These are phyloP conservation scores for Lactarius sanguifluus DNA, from an alignment of 768 basidiomycete species.

Conservation along the genomic window DNA sequence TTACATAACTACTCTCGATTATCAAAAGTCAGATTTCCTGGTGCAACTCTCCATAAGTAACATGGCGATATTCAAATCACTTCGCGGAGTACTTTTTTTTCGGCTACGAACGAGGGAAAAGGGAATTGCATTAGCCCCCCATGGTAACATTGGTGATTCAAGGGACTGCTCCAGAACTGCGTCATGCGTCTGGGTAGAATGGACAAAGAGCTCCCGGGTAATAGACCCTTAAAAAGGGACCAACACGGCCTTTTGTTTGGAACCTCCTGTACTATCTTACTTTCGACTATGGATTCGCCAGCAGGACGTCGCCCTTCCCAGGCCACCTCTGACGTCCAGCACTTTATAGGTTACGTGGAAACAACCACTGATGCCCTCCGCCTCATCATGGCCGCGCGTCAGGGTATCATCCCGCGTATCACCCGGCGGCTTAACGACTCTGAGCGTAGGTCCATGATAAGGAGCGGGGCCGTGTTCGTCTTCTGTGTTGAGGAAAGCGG, in stretches of 20 bases:
- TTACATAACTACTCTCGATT: slow-evolving; percentile 24
- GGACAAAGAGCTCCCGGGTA: slow-evolving; percentile 21
- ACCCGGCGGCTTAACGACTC: slow-evolving; percentile 82
- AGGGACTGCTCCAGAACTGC: slow-evolving; percentile 21
- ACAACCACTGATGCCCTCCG: slow-evolving; percentile 79
- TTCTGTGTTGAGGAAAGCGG: slow-evolving; percentile 88
- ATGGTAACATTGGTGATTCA: slow-evolving; percentile 17
- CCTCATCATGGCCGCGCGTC: slow-evolving; percentile 77
- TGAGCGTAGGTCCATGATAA: slow-evolving; percentile 58
- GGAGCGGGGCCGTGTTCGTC: slow-evolving; percentile 72
- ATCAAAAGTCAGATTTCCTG: slow-evolving; percentile 12
- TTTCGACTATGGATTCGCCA: slow-evolving; percentile 16
- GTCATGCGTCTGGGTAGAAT: slow-evolving; percentile 24
- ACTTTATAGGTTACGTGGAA: slow-evolving; percentile 79
- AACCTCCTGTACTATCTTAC: slow-evolving; percentile 22
- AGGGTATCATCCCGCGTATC: slow-evolving; percentile 77
- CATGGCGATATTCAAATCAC: slow-evolving; percentile 16
- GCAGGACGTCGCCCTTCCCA: slow-evolving; percentile 21
- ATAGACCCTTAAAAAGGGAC: slow-evolving; percentile 28
- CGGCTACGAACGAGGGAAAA: slow-evolving; percentile 22
- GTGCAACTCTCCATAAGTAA: slow-evolving; percentile 13
- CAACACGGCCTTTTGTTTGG: slow-evolving; percentile 21
- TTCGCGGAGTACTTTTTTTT: slow-evolving; percentile 23
- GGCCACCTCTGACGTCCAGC: slow-evolving; percentile 40
- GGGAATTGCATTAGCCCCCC: slow-evolving; percentile 15